Evolutionary conservation across 1,284 basidiomycete species (phyloP), one percentile per base, ranked within the genome.

Genomic region (Leccinum pachyderme): DNA sequence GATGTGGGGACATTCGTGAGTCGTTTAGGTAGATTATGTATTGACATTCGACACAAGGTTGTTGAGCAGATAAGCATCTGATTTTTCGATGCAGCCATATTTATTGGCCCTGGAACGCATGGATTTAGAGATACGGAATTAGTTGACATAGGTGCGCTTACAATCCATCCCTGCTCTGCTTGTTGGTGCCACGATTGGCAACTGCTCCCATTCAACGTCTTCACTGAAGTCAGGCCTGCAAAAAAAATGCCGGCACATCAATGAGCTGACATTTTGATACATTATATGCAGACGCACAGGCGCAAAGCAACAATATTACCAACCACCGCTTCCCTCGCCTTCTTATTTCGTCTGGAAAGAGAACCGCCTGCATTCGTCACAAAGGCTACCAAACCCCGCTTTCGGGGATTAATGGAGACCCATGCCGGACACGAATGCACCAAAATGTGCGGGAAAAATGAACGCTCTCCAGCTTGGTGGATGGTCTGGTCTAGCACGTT

Each of bases 21-120:
- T 51, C 60, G 65, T 53, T 61, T 70, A 9, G 86, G 86, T n/a
- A 83, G 68, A 25, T 70, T 54, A 59, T 85, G 77, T 4, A 85
- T 70, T 13, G 77, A 69, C 18, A 73, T 74, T 58, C 75, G 75
- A 43, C 72, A 63, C 28, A 78, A 73, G 11, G 82, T 77, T 7
- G 78, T 57, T 7, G 79, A 76, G 60, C 80, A 83, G 3, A 86
- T 57, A 31, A 87, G 73, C 11, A 71, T 66, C 51, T 76, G 70
- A 62, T 86, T 89, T 31, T 81, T 86, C 7, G 88, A 90, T 4
- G 78, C 51, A 2, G 69, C 71, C 29, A 77, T 74, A 58, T 71
- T 72, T 54, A 82, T 64, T 5, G 83, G 80, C 53, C 84, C 83
- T 83, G 43, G 29, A 44, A 48, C 13, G 53, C 11, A 35, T 22